Base-by-base conservation (phyloP, 345 rosid species). In the Brassica incana region DNA sequence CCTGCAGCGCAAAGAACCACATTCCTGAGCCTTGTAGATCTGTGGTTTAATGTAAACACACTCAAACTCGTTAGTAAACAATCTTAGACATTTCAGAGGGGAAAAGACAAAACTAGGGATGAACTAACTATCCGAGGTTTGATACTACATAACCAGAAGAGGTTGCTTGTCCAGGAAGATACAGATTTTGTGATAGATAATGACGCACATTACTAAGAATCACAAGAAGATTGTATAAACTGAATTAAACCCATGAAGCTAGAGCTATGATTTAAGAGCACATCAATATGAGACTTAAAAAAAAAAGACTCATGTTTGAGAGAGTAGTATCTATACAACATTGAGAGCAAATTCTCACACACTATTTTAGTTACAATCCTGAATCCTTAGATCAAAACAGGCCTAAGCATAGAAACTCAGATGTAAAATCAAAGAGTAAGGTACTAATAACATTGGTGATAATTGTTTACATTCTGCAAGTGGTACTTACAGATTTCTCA, bases 1-100 rank as follows among this genome's bases (percentile, higher is more conserved):
- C 58, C 58, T 14, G 58, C 58, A 2, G 58, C 58, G n/a, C 18
- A 91, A 1, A 95, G 80, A 75, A 92, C 85, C 76, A 87, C 91
- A 63, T 95, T 95, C 84, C 94, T 95, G 92, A 82, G 98, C 85
- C 87, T 95, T 95, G 84, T 86, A 92, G 52, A 91, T 82, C 99
- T 95, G 88, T 36, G 40, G 9, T 36, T 36, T 36, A 36, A 6
- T 36, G 40, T 36, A 81, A 81, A 15, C 71, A 81, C 40, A 68
- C 5, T 5, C 25, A 67, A 50, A 52, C 60, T 62, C 5, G 33
- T 58, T 72, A 77, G 70, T 5, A 54, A 50, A 59, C 27, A 35
- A 54, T 36, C 36, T 52, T 14, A 50, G 66, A 35, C 40, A 67
- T n/a, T 6, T 20, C 6, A 6, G 0, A n/a, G 10, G 33, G 38